Conservation (phyloP, 768 basidiomycete species). For the Tylopilus felleus region DNA sequence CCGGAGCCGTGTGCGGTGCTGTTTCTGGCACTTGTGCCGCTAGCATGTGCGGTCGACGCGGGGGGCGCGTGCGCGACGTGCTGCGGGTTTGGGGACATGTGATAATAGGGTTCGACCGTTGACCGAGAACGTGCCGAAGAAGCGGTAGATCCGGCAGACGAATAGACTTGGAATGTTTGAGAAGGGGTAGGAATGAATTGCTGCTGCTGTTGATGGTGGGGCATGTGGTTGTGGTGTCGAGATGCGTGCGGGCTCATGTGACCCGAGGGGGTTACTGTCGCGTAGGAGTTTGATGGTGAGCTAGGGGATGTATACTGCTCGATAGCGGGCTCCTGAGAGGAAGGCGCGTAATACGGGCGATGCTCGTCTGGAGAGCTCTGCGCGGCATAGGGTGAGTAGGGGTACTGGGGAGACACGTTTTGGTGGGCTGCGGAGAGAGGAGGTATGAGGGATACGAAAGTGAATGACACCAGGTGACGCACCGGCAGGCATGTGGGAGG, state of each 20-base stretch:
- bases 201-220: conserved; percentile 25
- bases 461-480: conserved; percentile 15
- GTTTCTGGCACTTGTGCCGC: conserved; percentile 11
- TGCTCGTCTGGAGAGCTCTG: conserved; percentile 17
- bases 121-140: conserved; percentile 26
- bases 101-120: conserved; percentile 39
- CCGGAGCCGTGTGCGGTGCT: conserved; percentile 6
- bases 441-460: conserved; percentile 8
- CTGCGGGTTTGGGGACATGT: conserved; percentile 39
- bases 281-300: conserved; percentile 22
- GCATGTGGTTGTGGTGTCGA: conserved; percentile 15
- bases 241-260: conserved; percentile 15
- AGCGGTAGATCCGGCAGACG: conserved; percentile 25
- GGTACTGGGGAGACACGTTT: conserved; percentile 13
- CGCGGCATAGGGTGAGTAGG: conserved; percentile 22
- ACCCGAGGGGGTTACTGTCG: conserved; percentile 16
- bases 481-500: conserved; percentile 22
- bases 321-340: conserved; percentile 15
- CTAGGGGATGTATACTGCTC: conserved; percentile 23
- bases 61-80: conserved; percentile 22
- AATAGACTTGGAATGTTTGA: conserved; percentile 37
- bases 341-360: conserved; percentile 24
- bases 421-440: conserved; percentile 20
- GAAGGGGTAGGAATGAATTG: conserved; percentile 50
- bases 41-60: conserved; percentile 15